Evolutionary conservation across 768 basidiomycete genomes (phyloP), one percentile per base, ranked within the genome.

Genomic region (Suillus fuscotomentosus): DNA sequence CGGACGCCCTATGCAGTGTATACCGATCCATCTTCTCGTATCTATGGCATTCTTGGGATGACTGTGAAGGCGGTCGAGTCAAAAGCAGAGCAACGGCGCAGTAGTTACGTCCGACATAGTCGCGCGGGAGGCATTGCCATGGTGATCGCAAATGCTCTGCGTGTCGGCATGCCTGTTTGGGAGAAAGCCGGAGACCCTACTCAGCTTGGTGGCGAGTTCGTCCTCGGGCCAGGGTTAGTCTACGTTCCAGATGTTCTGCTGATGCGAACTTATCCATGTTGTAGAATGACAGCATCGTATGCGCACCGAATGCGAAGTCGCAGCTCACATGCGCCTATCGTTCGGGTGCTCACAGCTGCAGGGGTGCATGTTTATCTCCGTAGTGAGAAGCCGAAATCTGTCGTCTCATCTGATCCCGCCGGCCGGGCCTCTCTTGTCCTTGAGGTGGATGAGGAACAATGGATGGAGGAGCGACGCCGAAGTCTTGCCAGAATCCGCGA

Each of bases 201-300:
- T 48, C 93, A 96, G 75, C 80, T 97, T 22, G 95, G 95, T 11
- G 96, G 95, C 27, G 96, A 98, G 78, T 96, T 97, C 71, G 83
- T 91, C 31, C 80, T 91, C 17, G 86, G 85, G 15, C 86, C 86
- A 10, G 86, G 85, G 85, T 87, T 66, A 66, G 82, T 82, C 10
- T 80, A 65, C 83, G 80, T 24, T 80, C 78, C 59, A 17, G 15
- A 27, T n/a, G 47, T 57, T 53, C n/a, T 45, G 13, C 45, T 42
- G 10, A 17, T 3, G 22, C 60, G 64, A 38, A 69, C 22, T 61
- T 6, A 66, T 61, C 51, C 24, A 36, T 31, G 15, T 42, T 27
- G 36, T 66, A 90, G 92, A 9, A 73, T 91, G 67, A 82, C 79
- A 11, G 91, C 89, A 68, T 77, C 83, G 8, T 97, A 85, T 71